Conservation (phyloP, 1,284 basidiomycete genomes). For the Tylopilus sp. region DNA sequence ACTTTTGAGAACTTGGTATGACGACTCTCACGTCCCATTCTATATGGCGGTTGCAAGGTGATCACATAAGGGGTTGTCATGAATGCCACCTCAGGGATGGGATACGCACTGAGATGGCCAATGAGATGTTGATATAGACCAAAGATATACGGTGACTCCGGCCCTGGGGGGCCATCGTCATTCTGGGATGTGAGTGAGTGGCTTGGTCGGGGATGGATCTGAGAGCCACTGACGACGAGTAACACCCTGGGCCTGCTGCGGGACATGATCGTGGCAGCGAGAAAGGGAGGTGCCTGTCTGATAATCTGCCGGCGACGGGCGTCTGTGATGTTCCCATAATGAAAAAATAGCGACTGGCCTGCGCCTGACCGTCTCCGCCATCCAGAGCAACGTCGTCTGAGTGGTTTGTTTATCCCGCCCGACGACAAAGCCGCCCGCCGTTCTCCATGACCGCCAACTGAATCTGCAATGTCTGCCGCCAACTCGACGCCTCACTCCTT, state of each 20-base stretch:
- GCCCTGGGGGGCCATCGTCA: slow-evolving; percentile 84
- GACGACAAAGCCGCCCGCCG: slow-evolving; percentile 11
- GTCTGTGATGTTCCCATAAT: slow-evolving; percentile 28
- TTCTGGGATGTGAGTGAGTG: slow-evolving; percentile 47
- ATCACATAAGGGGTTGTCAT: slow-evolving; percentile 10
- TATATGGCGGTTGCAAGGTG: slow-evolving; percentile 25
- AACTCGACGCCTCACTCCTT: slow-evolving; percentile 26
- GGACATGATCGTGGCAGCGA: slow-evolving; percentile 7
- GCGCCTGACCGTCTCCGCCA: slow-evolving; percentile 4
- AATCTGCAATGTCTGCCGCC: slow-evolving; percentile 24
- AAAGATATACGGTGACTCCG: slow-evolving; percentile 82
- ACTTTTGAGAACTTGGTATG: slow-evolving; percentile 84
- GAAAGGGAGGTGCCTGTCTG: not conserved
- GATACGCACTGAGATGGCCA: slow-evolving; percentile 54
- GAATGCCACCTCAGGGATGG: slow-evolving; percentile 1
- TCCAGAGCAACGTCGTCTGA: slow-evolving; percentile 7
- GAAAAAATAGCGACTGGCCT: slow-evolving; percentile 14
- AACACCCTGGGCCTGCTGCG: slow-evolving; percentile 45
- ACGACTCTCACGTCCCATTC: slow-evolving; percentile 90
- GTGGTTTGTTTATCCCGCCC: slow-evolving; percentile 4
- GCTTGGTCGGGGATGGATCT: slow-evolving; percentile 2
- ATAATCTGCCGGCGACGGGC: slow-evolving; percentile 10
- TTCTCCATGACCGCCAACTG: slow-evolving; percentile 20
- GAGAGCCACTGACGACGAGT: slow-evolving; percentile 50
- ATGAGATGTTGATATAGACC: slow-evolving; percentile 73